A percentile compares a stretch with the other conserved stretches of the same genome.
Evolutionary conservation across 169 alveolate species (phyloP).

Genomic region (Perkinsus chesapeaki): DNA sequence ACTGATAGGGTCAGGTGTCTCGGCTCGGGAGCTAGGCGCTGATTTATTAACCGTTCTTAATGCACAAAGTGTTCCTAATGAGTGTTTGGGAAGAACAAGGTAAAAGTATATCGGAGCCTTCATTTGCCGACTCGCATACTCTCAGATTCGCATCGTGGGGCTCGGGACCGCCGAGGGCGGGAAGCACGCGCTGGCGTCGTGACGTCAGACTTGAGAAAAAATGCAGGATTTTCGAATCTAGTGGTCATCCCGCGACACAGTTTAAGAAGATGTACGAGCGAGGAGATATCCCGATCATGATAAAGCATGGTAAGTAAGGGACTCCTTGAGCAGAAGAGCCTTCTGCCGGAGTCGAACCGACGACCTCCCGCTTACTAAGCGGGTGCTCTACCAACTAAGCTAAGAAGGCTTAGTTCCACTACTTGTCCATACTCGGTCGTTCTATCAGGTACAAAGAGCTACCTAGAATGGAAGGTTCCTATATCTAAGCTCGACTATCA

Average conservation of each 20-base stretch:
- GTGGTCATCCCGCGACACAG: background rate
- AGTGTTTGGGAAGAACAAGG: background rate
- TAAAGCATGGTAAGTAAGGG: background rate
- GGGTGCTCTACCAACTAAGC: constrained; percentile 5
- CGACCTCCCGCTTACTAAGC: constrained; percentile 6
- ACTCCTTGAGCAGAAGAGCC: background rate
- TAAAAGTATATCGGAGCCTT: no score
- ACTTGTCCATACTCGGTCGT: background rate
- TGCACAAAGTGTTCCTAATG: background rate
- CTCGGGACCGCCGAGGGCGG: background rate
- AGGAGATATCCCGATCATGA: constrained; percentile 1
- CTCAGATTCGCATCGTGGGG: background rate
- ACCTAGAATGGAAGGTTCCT: constrained; percentile 8
- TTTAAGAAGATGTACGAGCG: constrained; percentile 14
- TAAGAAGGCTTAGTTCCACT: background rate
- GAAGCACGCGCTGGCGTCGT: background rate
- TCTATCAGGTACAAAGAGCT: background rate
- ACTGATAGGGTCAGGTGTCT: background rate
- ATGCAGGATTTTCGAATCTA: background rate
- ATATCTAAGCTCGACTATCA: background rate
- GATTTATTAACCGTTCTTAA: background rate
- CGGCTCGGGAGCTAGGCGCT: background rate
- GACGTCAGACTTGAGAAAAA: background rate
- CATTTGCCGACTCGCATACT: no score
- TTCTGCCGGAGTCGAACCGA: constrained; percentile 3